phyloP scores from a whole-genome alignment of 768 basidiomycete genomes.

The Mycena rebaudengoi region DNA sequence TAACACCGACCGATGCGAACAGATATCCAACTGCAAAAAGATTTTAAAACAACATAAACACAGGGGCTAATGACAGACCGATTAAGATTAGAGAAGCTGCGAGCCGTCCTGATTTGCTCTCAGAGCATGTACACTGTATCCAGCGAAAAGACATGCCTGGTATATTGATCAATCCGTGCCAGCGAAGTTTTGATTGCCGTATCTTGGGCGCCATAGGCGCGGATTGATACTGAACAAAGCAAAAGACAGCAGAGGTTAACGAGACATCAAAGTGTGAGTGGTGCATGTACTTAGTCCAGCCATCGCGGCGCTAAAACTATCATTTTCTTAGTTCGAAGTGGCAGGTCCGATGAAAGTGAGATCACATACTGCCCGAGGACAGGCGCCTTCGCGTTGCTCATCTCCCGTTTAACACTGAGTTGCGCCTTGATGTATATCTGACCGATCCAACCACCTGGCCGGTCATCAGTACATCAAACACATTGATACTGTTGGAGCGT shows the following conservation, averaged over 20 bases:
- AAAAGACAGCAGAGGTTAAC: background rate
- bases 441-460: too few relatives aligned
- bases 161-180: conserved; percentile 48
- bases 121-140: too few relatives aligned
- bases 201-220: conserved; percentile 60
- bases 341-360: conserved; percentile 39
- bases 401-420: conserved; percentile 57
- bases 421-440: conserved; percentile 41
- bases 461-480: conserved; percentile 7
- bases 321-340: conserved; percentile 25
- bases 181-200: conserved; percentile 44
- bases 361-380: conserved; percentile 51
- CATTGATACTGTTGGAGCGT: conserved; percentile 54
- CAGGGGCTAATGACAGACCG: conserved; percentile 47
- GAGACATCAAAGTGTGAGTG: background rate
- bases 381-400: conserved; percentile 50
- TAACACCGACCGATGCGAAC: conserved; percentile 35
- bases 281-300: conserved; percentile 55
- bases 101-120: conserved; percentile 23
- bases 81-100: conserved; percentile 48
- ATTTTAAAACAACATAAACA: too few relatives aligned
- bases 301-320: conserved; percentile 62
- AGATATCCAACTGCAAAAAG: too few relatives aligned
- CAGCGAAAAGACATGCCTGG: conserved; percentile 21
- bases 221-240: conserved; percentile 41